A percentile compares a stretch with the other conserved stretches of the same genome.
Evolutionary conservation across 2,329 filamentous ascomycete species (phyloP).

Genomic region (Pseudocercospora vitis): DNA sequence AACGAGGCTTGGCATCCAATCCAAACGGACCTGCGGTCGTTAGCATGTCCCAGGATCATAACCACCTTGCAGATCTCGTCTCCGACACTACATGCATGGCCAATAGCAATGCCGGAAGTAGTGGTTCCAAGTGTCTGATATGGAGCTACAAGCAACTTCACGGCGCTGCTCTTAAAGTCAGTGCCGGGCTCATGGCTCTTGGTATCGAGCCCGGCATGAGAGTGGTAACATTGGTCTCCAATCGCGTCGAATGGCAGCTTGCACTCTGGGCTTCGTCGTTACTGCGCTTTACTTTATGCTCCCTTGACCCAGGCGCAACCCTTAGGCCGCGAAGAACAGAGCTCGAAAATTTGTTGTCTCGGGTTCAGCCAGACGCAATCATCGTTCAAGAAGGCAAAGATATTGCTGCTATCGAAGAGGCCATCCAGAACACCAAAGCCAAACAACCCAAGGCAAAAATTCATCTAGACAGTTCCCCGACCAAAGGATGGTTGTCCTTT

Average conservation of each 20-base stretch:
- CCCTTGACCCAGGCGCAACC: constrained; percentile 22
- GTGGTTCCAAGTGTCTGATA: constrained; percentile 7
- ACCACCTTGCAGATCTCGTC: constrained; percentile 12
- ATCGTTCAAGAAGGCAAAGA: constrained; percentile 13
- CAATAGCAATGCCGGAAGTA: neutral
- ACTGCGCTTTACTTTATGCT: constrained; percentile 16
- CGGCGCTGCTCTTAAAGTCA: constrained; percentile 13
- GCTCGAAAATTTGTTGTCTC: constrained; percentile 13
- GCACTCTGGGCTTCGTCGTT: constrained; percentile 16
- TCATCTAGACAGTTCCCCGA: constrained; percentile 9
- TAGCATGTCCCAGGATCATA: constrained; percentile 6
- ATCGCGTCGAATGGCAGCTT: constrained; percentile 23
- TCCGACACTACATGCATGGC: neutral
- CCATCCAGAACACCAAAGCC: neutral
- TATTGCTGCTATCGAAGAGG: constrained; percentile 12
- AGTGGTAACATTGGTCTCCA: constrained; percentile 23
- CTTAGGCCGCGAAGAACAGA: constrained; percentile 17
- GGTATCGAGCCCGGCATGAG: constrained; percentile 18
- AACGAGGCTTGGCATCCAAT: constrained; percentile 15
- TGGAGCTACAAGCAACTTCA: constrained; percentile 25
- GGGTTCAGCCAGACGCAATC: constrained; percentile 17
- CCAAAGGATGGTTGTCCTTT: constrained; percentile 3
- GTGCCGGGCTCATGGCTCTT: constrained; percentile 11
- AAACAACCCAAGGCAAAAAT: constrained; percentile 16
- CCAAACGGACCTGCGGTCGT: constrained; percentile 14